Percentiles rank a stretch among this genome's conserved stretches.
Conservation (phyloP, 176 grass and related monocot genomes). For the Eragrostis nindensis region DNA sequence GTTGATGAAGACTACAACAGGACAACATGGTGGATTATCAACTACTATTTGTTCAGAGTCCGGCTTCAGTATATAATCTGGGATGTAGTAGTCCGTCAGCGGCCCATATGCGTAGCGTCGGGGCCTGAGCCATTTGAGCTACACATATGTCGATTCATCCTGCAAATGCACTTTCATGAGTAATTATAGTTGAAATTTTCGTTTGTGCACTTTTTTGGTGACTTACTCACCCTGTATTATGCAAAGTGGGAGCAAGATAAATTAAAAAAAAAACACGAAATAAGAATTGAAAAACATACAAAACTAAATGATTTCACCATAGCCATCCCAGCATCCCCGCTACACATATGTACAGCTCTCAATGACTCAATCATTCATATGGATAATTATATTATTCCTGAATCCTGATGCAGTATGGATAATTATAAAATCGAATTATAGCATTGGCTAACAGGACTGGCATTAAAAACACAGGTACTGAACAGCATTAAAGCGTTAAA, state of each 20-base stretch:
- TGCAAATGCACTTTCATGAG: slow-evolving; percentile 28
- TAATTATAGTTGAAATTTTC: neutral
- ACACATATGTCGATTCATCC: slow-evolving; percentile 43
- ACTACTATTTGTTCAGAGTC: too few species aligned
- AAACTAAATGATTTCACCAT: neutral
- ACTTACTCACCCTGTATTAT: neutral
- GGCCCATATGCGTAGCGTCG: neutral
- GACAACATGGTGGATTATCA: too few species aligned
- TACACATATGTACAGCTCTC: neutral
- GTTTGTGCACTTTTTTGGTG: neutral
- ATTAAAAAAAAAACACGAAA: neutral
- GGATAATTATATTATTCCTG: too few species aligned
- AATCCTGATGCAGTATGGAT: neutral
- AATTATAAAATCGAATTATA: neutral
- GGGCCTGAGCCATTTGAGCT: slow-evolving; percentile 16
- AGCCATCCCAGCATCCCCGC: neutral
- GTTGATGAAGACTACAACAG: slow-evolving; percentile 50
- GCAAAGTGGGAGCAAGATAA: neutral
- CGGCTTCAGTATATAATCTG: too few species aligned
- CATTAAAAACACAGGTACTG: neutral
- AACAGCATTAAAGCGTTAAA: neutral
- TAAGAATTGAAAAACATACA: neutral
- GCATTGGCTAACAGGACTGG: neutral
- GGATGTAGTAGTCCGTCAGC: too few species aligned
- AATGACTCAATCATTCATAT: too few species aligned